Percentiles rank a stretch among this genome's conserved stretches.
These are phyloP conservation scores for Musa beccarii DNA, from an alignment of 176 grass and related monocot genomes.

Conservation along the genomic window DNA sequence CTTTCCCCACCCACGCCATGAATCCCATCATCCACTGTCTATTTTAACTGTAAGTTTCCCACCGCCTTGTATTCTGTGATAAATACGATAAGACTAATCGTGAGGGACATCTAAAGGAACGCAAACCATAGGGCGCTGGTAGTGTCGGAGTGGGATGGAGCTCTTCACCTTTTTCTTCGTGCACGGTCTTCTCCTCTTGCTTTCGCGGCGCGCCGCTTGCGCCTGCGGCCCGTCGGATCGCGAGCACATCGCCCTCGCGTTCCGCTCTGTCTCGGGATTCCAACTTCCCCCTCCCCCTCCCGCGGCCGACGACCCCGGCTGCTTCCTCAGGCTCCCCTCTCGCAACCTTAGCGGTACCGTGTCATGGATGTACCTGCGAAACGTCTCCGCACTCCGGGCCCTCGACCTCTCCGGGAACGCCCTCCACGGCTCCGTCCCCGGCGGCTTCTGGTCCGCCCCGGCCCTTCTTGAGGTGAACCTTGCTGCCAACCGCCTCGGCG, in stretches of 20 bases:
- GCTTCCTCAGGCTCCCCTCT: constrained; percentile 28
- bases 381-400: constrained; percentile 35
- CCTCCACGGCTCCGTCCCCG: constrained; percentile 34
- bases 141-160: too few relatives aligned
- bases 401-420: constrained; percentile 66
- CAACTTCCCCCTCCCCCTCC: neutral
- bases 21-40: neutral
- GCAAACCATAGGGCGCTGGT: neutral
- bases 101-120: neutral
- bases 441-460: constrained; percentile 43
- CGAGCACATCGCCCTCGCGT: constrained; percentile 34
- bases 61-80: neutral
- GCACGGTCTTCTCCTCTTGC: constrained; percentile 15
- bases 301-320: constrained; percentile 14
- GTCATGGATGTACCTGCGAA: constrained; percentile 34
- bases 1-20: neutral
- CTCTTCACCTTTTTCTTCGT: constrained; percentile 1
- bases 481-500: constrained; percentile 39
- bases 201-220: neutral
- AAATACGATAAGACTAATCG: neutral
- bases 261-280: constrained; percentile 41
- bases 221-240: constrained; percentile 23
- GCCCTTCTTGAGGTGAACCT: constrained; percentile 41
- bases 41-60: neutral
- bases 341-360: constrained; percentile 42